Base-by-base conservation (phyloP, 768 basidiomycete species). In the Tylopilus sp. region DNA sequence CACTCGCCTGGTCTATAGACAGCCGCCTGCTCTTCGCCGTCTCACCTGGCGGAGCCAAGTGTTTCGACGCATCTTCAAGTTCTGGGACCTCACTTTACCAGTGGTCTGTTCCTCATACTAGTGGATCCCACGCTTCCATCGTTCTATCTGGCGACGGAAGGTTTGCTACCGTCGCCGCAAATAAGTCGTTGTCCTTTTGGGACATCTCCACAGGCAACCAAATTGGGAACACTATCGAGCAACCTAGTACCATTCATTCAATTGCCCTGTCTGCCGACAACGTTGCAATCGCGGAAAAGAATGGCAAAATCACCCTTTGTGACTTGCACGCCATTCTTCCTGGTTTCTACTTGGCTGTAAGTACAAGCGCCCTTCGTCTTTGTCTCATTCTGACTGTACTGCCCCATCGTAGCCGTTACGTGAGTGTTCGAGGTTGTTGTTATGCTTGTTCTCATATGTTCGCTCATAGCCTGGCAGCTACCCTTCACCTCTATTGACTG, bases 161-260 rank as follows among this genome's bases (percentile, higher is more conserved):
- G 24, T 57, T 57, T 29, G 19, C 30, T 3, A 29, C 31, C 7
- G 4, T 45, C 11, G 31, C 37, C 6, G 22, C 26, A 2, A 14
- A 21, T 7, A 9, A 41, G 2, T 37, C 36, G 2, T 4, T 56
- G 4, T 56, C 53, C 1, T 55, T 57, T 33, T 55, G 54, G 49
- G 49, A 55, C 16, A 25, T 26, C 22, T 13, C 12, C 13, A 47
- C 44, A 1, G 21, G 31, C 28, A 3, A 31, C 21, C 45, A 42
- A 37, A 47, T 56, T 2, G 55, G 55, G 3, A 3, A 14, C 12
- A 44, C 6, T n/a, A n/a, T 45, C 26, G 17, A 42, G 1, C 12
- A 25, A 4, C 3, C 21, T 13, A 22, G 33, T 17, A 0, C 1
- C 0, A 16, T 48, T 31, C 26, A 31, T 37, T 50, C 34, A 2